These are phyloP conservation scores for Mycena leptocephala DNA, from an alignment of 768 basidiomycete species.

Conservation along the genomic window DNA sequence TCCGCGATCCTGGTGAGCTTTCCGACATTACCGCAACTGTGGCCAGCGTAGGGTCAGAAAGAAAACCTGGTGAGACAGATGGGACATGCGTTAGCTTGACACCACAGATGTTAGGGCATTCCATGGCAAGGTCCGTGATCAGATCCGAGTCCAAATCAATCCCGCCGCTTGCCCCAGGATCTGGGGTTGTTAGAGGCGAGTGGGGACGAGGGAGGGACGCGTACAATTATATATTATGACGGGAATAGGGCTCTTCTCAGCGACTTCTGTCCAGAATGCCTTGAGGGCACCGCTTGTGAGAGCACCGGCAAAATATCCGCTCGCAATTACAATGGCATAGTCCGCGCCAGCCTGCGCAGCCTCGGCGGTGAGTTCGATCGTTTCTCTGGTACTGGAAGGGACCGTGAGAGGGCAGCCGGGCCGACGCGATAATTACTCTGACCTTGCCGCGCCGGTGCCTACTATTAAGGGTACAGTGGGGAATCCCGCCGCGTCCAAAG, in stretches of 20 bases:
- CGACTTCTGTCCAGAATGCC: conserved; percentile 83
- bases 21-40: conserved; percentile 92
- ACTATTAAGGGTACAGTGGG: conserved; percentile 77
- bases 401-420: conserved; percentile 2
- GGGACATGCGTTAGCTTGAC: conserved; percentile 89
- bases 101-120: conserved; percentile 86
- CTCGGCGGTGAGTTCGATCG: conserved; percentile 80
- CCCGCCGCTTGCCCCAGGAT: conserved; percentile 90
- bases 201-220: conserved; percentile 43
- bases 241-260: conserved; percentile 87
- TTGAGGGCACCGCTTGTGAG: conserved; percentile 80
- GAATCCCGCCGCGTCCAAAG: conserved; percentile 79
- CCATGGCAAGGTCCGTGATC: conserved; percentile 83
- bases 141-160: conserved; percentile 94
- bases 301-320: conserved; percentile 90
- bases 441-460: conserved; percentile 81
- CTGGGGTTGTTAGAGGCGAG: conserved; percentile 48
- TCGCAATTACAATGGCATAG: conserved; percentile 87
- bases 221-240: conserved; percentile 92
- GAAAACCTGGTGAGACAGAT: neutral
- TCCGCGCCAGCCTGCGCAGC: conserved; percentile 92
- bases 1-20: conserved; percentile 91
- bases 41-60: conserved; percentile 21
- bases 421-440: neutral
- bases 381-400: conserved; percentile 80